Evolutionary conservation across 164 flowering plant genomes (phyloP).

Genomic region (Kingdonia uniflora): DNA sequence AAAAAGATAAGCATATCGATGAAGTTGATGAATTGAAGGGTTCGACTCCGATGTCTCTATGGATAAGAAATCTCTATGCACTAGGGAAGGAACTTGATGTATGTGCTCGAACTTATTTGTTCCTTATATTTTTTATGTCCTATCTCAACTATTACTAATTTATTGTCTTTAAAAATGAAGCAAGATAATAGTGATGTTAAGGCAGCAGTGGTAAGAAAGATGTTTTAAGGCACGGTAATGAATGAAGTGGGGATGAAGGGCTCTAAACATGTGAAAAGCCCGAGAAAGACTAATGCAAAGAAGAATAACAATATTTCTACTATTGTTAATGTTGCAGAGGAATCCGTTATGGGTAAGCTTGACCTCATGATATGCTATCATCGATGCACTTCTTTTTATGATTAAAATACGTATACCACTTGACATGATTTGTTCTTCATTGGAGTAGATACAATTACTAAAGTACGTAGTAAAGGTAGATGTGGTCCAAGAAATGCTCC

Average conservation of each 20-base stretch:
- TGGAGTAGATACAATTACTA: no score
- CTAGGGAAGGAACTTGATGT: no score
- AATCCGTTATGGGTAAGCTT: no score
- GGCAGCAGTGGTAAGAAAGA: constrained; percentile 12
- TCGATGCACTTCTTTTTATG: no score
- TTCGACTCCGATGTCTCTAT: constrained; percentile 46
- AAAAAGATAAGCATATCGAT: constrained; percentile 37
- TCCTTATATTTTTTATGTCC: no score
- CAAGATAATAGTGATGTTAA: constrained; percentile 25
- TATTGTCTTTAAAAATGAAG: constrained; percentile 9
- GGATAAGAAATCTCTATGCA: constrained; percentile 72
- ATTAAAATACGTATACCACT: not conserved
- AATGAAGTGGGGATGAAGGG: constrained; percentile 19
- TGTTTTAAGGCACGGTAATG: constrained; percentile 12
- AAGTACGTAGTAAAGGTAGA: constrained; percentile 40
- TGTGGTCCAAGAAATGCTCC: constrained; percentile 56
- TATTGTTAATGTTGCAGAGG: constrained; percentile 17
- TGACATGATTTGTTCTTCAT: constrained; percentile 11
- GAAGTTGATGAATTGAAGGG: no score
- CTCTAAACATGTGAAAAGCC: no score
- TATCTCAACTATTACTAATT: no score
- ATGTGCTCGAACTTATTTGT: no score
- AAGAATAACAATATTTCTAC: constrained; percentile 26
- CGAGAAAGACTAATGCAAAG: constrained; percentile 38
- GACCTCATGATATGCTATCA: no score